Evolutionary conservation across 2,329 filamentous ascomycete genomes (phyloP).

Genomic region (Hirsutella minnesotensis): DNA sequence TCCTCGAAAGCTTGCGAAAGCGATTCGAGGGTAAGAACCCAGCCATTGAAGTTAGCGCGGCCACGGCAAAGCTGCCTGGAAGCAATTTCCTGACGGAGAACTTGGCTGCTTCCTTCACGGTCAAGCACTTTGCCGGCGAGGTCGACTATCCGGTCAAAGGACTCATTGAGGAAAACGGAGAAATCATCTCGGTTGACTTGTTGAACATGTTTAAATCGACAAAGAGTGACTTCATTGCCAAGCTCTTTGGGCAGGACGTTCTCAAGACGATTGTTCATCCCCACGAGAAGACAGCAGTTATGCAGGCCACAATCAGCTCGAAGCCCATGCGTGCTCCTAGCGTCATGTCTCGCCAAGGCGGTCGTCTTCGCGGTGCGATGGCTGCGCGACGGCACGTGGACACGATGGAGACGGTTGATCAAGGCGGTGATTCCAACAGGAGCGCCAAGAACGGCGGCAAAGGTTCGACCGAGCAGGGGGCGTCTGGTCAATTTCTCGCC

Average conservation of each 20-base stretch:
- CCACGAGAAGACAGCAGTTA: conserved; percentile 76
- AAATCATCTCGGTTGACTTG: conserved; percentile 88
- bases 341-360: conserved; percentile 71
- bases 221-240: conserved; percentile 77
- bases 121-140: conserved; percentile 92
- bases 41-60: conserved; percentile 67
- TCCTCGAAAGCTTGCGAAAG: conserved; percentile 82
- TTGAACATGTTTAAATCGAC: conserved; percentile 87
- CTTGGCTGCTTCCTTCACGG: conserved; percentile 67
- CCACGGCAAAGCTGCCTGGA: conserved; percentile 67
- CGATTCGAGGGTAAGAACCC: conserved; percentile 92
- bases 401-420: conserved; percentile 33
- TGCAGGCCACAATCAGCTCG: conserved; percentile 92
- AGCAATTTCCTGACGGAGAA: conserved; percentile 87
- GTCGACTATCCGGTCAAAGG: conserved; percentile 86
- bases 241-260: conserved; percentile 92
- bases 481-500: conserved; percentile 82
- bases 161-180: conserved; percentile 87
- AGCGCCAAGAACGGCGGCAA: conserved; percentile 24
- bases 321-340: conserved; percentile 89
- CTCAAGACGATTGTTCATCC: conserved; percentile 89
- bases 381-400: conserved; percentile 28
- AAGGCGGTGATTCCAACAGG: conserved; percentile 33
- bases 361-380: conserved; percentile 24
- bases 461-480: conserved; percentile 56